phyloP scores from a whole-genome alignment of 192 early-diverging fungal genomes.

The Gaertneriomyces semiglobifer region DNA sequence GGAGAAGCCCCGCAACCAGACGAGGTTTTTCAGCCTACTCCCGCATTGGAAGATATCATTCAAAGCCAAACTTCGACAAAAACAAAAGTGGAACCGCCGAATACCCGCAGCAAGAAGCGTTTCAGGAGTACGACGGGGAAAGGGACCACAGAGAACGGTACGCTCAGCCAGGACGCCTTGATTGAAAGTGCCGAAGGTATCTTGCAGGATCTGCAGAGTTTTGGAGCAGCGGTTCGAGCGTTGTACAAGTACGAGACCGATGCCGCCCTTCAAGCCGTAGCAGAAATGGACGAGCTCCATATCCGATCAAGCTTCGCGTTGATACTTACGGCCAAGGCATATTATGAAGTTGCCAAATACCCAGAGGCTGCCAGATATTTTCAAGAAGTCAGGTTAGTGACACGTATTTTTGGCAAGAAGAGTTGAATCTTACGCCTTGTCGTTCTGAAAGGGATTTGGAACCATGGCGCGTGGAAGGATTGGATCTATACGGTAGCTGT shows the following conservation, averaged over 20 bases:
- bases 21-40: background rate
- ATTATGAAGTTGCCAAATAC: conserved; percentile 52
- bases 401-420: background rate
- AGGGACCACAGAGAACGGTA: no score
- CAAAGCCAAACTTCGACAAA: background rate
- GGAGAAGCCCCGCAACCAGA: conserved; percentile 19
- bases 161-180: no score
- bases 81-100: background rate
- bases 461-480: conserved; percentile 67
- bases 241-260: conserved; percentile 22
- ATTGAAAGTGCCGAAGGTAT: background rate
- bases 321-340: conserved; percentile 39
- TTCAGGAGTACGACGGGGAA: no score
- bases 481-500: conserved; percentile 82
- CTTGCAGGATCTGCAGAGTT: background rate
- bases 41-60: no score
- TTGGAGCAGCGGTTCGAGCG: conserved; percentile 24
- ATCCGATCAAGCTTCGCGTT: conserved; percentile 26
- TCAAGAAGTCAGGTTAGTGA: conserved; percentile 6
- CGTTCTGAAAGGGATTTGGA: conserved; percentile 51
- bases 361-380: conserved; percentile 39
- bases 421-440: background rate
- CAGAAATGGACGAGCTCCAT: conserved; percentile 14
- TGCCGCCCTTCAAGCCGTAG: conserved; percentile 18
- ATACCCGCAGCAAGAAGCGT: no score